These are phyloP conservation scores for Phellopilus nigrolimitatus DNA, from an alignment of 1,284 basidiomycete species.

Conservation along the genomic window DNA sequence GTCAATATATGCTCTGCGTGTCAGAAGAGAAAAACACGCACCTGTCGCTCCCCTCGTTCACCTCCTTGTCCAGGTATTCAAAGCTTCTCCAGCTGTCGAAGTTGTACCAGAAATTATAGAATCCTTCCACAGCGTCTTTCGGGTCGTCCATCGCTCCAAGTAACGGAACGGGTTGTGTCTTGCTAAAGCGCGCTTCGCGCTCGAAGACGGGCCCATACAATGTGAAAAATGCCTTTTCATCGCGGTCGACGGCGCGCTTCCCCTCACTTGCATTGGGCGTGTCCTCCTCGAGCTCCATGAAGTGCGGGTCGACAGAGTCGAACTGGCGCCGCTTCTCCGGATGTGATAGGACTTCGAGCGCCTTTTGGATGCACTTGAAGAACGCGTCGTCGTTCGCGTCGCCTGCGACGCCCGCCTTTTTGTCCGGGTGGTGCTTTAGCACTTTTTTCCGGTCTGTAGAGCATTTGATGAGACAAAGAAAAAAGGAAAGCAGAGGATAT, in stretches of 20 bases:
- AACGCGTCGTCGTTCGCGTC: constrained; percentile 93
- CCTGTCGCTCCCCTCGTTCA: constrained; percentile 96
- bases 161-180: constrained; percentile 79
- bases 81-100: constrained; percentile 99
- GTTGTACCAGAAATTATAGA: constrained; percentile 99
- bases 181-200: constrained; percentile 90
- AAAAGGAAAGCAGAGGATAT: constrained; percentile 1
- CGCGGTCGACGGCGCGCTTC: constrained; percentile 45
- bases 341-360: constrained; percentile 87
- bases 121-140: constrained; percentile 84
- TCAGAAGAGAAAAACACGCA: constrained; percentile 33
- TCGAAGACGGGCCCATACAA: constrained; percentile 79
- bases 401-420: constrained; percentile 79
- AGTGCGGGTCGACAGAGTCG: constrained; percentile 89
- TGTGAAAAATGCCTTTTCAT: constrained; percentile 56
- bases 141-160: constrained; percentile 71
- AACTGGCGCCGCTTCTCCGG: constrained; percentile 90
- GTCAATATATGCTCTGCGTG: constrained; percentile 14
- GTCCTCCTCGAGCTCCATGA: constrained; percentile 72
- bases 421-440: constrained; percentile 98
- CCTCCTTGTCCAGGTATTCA: constrained; percentile 98
- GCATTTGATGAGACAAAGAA: constrained; percentile 7
- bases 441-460: constrained; percentile 92
- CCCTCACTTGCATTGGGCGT: constrained; percentile 66
- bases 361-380: constrained; percentile 99